phyloP scores from a whole-genome alignment of 2,329 filamentous ascomycete species.

The Colletotrichum euphorbiae region DNA sequence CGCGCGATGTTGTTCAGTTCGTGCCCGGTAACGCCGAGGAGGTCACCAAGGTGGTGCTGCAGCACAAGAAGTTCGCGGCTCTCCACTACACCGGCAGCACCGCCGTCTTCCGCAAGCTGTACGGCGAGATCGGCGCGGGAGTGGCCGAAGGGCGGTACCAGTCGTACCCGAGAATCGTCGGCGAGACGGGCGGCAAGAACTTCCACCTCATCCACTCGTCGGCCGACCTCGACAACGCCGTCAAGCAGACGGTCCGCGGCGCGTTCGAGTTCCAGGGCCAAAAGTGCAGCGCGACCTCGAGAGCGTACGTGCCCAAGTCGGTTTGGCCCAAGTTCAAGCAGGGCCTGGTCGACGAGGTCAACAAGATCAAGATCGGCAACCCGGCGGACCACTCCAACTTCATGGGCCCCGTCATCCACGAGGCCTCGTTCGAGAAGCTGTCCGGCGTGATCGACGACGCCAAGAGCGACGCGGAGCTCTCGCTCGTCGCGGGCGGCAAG shows the following conservation, averaged over 20 bases:
- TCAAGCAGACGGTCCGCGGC: constrained; percentile 83
- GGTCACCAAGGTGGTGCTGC: constrained; percentile 81
- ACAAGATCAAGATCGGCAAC: constrained; percentile 76
- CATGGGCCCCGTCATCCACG: constrained; percentile 88
- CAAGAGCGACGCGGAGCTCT: constrained; percentile 78
- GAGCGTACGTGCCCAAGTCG: constrained; percentile 81
- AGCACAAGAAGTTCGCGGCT: constrained; percentile 85
- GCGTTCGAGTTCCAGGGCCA: constrained; percentile 94
- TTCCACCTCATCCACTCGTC: constrained; percentile 85
- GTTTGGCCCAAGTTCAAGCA: constrained; percentile 79
- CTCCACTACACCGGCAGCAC: constrained; percentile 97
- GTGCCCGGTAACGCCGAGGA: constrained; percentile 88
- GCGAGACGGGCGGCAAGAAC: constrained; percentile 94
- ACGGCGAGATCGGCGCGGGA: constrained; percentile 85
- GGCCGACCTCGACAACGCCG: constrained; percentile 83
- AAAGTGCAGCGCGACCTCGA: constrained; percentile 89
- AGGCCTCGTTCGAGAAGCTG: constrained; percentile 84
- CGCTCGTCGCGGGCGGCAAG: constrained; percentile 79
- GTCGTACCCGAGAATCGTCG: constrained; percentile 88
- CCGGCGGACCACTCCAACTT: constrained; percentile 81
- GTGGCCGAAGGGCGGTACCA: constrained; percentile 85
- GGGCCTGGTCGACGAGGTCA: constrained; percentile 74
- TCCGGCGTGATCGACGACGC: constrained; percentile 80
- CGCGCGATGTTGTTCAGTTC: constrained; percentile 91
- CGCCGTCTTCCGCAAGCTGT: constrained; percentile 87